phyloP scores from a whole-genome alignment of 2,329 filamentous ascomycete genomes.

The Aureobasidium uvarum region DNA sequence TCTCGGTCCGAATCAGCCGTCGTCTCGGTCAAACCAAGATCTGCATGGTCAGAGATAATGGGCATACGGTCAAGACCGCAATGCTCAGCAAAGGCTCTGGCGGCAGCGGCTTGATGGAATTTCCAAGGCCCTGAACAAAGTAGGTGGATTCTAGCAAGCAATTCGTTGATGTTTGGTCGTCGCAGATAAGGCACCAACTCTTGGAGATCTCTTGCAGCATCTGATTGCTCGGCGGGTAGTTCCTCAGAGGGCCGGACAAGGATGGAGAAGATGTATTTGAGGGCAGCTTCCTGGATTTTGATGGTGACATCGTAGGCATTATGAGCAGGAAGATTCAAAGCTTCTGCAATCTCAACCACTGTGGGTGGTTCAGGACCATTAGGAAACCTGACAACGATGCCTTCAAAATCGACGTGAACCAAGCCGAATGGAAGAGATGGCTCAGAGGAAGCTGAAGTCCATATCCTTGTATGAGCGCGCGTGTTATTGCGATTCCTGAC shows the following conservation, averaged over 20 bases:
- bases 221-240: background rate
- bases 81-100: conserved; percentile 5
- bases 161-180: background rate
- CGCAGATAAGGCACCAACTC: background rate
- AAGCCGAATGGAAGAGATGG: conserved; percentile 12
- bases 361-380: conserved; percentile 23
- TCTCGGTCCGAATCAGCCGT: conserved; percentile 31
- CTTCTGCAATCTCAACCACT: conserved; percentile 7
- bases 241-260: conserved; percentile 1
- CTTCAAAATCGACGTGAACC: conserved; percentile 11
- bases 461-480: background rate
- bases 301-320: conserved; percentile 14
- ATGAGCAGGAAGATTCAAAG: conserved; percentile 8
- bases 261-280: conserved; percentile 22
- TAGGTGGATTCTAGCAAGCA: conserved; percentile 25
- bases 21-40: conserved; percentile 32
- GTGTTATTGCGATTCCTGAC: conserved; percentile 50
- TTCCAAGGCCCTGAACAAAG: conserved; percentile 22
- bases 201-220: background rate
- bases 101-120: conserved; percentile 28
- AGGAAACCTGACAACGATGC: conserved; percentile 20
- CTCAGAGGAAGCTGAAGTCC: conserved; percentile 4
- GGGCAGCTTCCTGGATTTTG: conserved; percentile 23
- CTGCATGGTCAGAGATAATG: background rate
- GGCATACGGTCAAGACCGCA: conserved; percentile 26